Percentiles rank a stretch among this genome's conserved stretches.
Evolutionary conservation across 768 basidiomycete genomes (phyloP).

Genomic region (Naganishia kalamii): DNA sequence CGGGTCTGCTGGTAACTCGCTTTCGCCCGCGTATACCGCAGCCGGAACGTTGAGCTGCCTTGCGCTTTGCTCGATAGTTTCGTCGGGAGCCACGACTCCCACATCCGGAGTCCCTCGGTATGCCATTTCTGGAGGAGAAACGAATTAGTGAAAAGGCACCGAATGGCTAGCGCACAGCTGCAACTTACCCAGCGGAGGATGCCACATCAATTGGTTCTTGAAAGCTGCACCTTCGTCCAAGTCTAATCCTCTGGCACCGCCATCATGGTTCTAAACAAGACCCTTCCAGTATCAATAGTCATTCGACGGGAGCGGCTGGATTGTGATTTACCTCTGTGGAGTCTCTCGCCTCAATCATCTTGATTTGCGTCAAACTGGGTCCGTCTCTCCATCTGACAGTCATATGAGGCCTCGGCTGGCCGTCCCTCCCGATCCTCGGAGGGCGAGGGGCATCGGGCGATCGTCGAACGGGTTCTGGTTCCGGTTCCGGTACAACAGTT

Average conservation of each 20-base stretch:
- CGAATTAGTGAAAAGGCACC: not conserved
- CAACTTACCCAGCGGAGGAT: not conserved
- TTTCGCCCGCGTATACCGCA: not conserved
- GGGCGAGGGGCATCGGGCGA: slow-evolving; percentile 1
- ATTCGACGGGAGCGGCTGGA: too few species aligned
- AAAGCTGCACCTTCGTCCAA: slow-evolving; percentile 1
- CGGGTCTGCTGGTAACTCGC: not conserved
- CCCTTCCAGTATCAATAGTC: not conserved
- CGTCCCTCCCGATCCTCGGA: slow-evolving; percentile 1
- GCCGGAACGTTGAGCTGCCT: not conserved
- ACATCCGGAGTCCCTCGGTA: not conserved
- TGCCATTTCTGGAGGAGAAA: not conserved
- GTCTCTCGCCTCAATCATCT: not conserved
- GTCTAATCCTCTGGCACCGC: slow-evolving; percentile 3
- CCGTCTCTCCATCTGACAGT: slow-evolving; percentile 1
- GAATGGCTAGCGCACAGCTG: too few species aligned
- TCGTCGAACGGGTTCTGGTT: not conserved
- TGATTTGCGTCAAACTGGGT: not conserved
- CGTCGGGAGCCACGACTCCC: not conserved
- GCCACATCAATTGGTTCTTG: not conserved
- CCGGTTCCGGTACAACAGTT: not conserved
- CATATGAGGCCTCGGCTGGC: not conserved
- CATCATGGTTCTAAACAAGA: not conserved
- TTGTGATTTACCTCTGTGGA: not conserved
- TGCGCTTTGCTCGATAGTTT: not conserved